Evolutionary conservation across 2,329 filamentous ascomycete species (phyloP), one percentile per base, ranked within the genome.

Genomic region (Paraphaeosphaeria sporulosa): DNA sequence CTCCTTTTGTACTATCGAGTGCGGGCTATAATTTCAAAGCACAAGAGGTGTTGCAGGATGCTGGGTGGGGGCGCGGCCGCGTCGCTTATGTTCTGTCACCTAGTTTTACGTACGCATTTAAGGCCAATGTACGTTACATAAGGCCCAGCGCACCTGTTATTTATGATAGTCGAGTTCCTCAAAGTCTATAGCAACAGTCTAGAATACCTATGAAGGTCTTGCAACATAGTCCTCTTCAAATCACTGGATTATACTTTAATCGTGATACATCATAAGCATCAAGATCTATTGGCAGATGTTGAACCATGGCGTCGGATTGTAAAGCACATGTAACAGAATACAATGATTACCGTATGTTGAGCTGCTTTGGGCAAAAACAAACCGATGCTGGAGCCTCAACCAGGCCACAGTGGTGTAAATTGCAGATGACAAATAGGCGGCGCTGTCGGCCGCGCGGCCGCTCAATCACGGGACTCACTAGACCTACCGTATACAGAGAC

Each of bases 21-120:
- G 40, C 12, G 40, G 17, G 38, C 17, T 43, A 43, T 23, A 27
- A 47, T 47, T 47, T 47, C 44, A 47, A 47, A 47, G 21, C 44
- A 47, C 10, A 7, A 27, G 25, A 30, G 25, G 5, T 5, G 10
- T n/a, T 27, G 44, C 12, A 47, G 21, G 44, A 44, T 10, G 3
- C n/a, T 19, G 19, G 44, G 44, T 23, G 44, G 44, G 10, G 9
- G 25, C 25, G 21, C 44, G 44, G 44, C 44, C 44, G 44, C 44
- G 27, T 12, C 23, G 40, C 9, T 47, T 15, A 47, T 17, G 44
- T 30, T 13, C 44, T 21, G 44, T 27, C 21, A 27, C 44, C 27
- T 17, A 21, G 10, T 21, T 12, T 47, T 27, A 27, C 44, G 13
- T 12, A 25, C 17, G 19, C 17, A n/a, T n/a, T n/a, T n/a, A n/a